Conservation (phyloP, 345 rosid species). For the Conringia planisiliqua region DNA sequence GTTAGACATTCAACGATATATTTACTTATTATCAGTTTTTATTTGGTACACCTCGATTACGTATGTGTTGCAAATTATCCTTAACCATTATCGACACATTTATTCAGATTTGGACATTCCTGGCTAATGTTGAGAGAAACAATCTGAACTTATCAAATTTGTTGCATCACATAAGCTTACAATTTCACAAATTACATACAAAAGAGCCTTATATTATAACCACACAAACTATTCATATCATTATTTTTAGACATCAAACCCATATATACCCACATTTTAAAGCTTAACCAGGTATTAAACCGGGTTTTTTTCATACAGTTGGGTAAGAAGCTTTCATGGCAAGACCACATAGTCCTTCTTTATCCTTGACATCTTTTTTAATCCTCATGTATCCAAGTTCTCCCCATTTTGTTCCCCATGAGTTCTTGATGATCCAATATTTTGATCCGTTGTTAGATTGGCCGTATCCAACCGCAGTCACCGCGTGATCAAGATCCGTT, state of each 20-base stretch:
- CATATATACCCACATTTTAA: conserved; percentile 1
- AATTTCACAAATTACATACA: conserved; percentile 7
- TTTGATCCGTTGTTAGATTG: conserved; percentile 21
- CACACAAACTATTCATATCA: not conserved
- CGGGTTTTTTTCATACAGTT: conserved; percentile 25
- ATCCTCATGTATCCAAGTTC: conserved; percentile 62
- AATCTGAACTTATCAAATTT: not conserved
- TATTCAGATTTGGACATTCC: not conserved
- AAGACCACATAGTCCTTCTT: conserved; percentile 56
- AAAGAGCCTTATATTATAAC: not conserved
- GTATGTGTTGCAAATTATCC: not conserved
- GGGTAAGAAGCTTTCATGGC: conserved; percentile 61
- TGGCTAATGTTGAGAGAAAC: not conserved
- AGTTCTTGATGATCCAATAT: conserved; percentile 61
- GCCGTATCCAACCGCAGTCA: conserved; percentile 54
- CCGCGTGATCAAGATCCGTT: conserved; percentile 43
- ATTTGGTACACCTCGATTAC: not conserved
- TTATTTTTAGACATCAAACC: conserved; percentile 1
- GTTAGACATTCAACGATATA: not conserved
- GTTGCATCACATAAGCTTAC: conserved; percentile 2
- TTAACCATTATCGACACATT: not conserved
- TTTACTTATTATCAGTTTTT: not conserved
- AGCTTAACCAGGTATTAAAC: not conserved
- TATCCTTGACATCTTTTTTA: conserved; percentile 27
- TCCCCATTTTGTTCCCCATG: conserved; percentile 67